Conservation (phyloP, 1,284 basidiomycete genomes). For the Tremellales sp. region DNA sequence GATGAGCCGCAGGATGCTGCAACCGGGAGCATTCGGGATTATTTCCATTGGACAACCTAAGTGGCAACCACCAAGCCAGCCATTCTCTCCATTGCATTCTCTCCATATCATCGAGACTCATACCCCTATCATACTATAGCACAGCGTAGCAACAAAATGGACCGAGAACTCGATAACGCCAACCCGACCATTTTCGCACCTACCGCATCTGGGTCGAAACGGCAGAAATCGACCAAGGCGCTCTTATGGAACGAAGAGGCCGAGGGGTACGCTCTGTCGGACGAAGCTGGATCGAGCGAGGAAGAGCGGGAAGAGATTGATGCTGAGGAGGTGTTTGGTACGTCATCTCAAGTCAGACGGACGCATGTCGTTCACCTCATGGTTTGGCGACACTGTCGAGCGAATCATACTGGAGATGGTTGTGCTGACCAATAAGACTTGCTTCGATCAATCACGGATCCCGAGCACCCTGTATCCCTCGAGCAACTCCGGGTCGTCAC, state of each 20-base stretch:
- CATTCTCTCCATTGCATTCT: too few species aligned
- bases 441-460: constrained; percentile 88
- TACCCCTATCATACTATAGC: background rate
- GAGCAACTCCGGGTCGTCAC: constrained; percentile 96
- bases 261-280: constrained; percentile 3
- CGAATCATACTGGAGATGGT: background rate
- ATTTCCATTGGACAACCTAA: background rate
- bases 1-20: background rate
- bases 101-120: background rate
- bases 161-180: constrained; percentile 40
- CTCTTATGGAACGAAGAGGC: constrained; percentile 47
- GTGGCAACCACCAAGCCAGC: background rate
- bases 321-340: constrained; percentile 57
- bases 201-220: constrained; percentile 8
- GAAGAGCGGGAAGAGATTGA: constrained; percentile 56
- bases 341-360: constrained; percentile 13
- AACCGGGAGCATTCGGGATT: constrained; percentile 4
- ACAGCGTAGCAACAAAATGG: constrained; percentile 20
- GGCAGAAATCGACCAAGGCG: constrained; percentile 18
- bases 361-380: constrained; percentile 35
- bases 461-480: constrained; percentile 91
- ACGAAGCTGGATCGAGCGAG: constrained; percentile 2
- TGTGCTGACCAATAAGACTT: constrained; percentile 61
- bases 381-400: constrained; percentile 36
- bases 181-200: constrained; percentile 44